Evolutionary conservation across 1,284 basidiomycete species (phyloP), one percentile per base, ranked within the genome.

Genomic region (Ceratobasidium sp.): DNA sequence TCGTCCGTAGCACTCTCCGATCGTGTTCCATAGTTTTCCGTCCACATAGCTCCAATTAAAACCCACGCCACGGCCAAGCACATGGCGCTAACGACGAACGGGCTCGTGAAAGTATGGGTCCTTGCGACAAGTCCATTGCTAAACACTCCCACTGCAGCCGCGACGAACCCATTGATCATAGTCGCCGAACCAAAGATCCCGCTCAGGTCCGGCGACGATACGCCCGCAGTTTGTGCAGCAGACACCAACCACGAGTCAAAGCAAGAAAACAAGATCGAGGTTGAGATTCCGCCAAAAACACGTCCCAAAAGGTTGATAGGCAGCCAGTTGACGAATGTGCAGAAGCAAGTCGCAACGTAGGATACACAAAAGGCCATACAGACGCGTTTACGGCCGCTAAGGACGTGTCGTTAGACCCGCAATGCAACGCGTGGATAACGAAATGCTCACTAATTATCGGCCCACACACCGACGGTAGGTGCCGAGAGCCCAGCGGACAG

Each of bases 221-320:
- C 82, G 3, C 84, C 82, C 11, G 85, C 76, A 11, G 84, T 80
- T 55, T 85, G 85, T 9, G 89, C 83, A 4, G 88, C 84, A 6
- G 88, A 88, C 57, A 92, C 85, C 43, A 92, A 81, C 91, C 91
- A 92, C 28, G 89, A 88, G 76, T 92, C 91, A 76, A 91, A 91
- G 2, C 86, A 87, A 6, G 89, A 90, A 81, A 88, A 91, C 28
- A 92, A 85, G 75, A 92, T 91, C 16, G 90, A 89, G 0, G 90
- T 91, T 0, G 90, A 90, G 52, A 90, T 80, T 0, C 91, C 91
- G 0, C 89, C 91, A 6, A 89, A 82, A 7, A 91, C 79, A 55
- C 91, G 86, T 1, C 89, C 90, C 3, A 86, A 11, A 57, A 91
- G 80, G 43, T 91, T 84, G 58, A 90, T 72, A 8, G 89, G 88